Base-by-base conservation (phyloP, 106 monocot species). In the Dioscorea zingiberensis region DNA sequence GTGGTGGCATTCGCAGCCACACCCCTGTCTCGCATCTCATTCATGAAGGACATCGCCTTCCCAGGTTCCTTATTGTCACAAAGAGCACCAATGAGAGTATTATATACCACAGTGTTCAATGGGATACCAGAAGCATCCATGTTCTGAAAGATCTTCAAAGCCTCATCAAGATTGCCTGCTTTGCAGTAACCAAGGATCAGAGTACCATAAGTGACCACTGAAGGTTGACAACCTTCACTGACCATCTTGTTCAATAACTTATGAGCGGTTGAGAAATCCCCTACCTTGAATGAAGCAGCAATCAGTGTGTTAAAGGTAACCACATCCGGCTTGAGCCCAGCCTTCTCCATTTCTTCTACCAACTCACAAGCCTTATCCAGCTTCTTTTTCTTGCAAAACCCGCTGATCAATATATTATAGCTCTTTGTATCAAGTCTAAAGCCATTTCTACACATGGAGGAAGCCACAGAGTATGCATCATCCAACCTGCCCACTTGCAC, bases 251-350 rank as follows among this genome's bases (percentile, higher is more conserved):
- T 69, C 63, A 95, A 55, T 19, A 88, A 73, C 60, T 58, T 63
- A 68, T 47, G 15, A 4, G 85, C 85, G 23, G 70, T 70, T 0
- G 83, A 17, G 49, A 91, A 78, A 79, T 95, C 87, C 17, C 71
- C 71, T 13, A 45, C 67, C 54, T 81, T 85, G 64, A 83, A 72
- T 2, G 59, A 74, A 59, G 80, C 78, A 59, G 79, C 59, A 28
- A 95, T 78, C 29, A 95, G 70, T 44, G 83, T 91, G 69, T 83
- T 95, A 48, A 85, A 95, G 6, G 94, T 95, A 73, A 82, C 61
- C 3, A 65, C 69, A 68, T 94, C 83, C 17, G 87, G 94, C 10
- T 51, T 61, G 2, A 94, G 11, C 47, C 76, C 83, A 7, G 30
- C 62, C 24, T 71, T 65, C 10, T 29, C 22, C 90, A 91, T 91